Base-by-base conservation (phyloP, 2,329 filamentous ascomycete genomes). In the Trichoderma semiorbis region DNA sequence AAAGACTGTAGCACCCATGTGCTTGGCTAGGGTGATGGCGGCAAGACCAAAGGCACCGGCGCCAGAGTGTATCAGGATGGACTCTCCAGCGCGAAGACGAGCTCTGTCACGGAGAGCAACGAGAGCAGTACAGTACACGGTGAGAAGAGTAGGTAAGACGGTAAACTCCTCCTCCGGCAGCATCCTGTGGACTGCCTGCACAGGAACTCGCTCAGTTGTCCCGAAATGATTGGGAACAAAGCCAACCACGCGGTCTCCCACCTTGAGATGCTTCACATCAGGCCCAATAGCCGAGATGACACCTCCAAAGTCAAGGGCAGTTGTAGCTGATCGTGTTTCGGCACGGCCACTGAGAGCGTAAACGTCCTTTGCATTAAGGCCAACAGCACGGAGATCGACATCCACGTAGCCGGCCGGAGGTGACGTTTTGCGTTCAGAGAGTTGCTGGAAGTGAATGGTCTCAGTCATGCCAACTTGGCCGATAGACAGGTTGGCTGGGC, bases 281-380 rank as follows among this genome's bases (percentile, higher is more conserved):
- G 62, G 28, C 8, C 78, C 78, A 4, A 72, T 55, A 24, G 74
- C 74, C 0, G 74, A 75, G 47, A 79, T 73, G 32, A 78, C 66
- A 57, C 78, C 78, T 3, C 78, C 76, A 11, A 80, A 78, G 1
- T 69, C 66, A 0, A 69, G n/a, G 7, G 66, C 77, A 70, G 60
- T 81, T 78, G 7, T 79, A 77, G 0, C 73, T 18, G 21, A 73
- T 66, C 18, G 80, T 14, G 78, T 80, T n/a, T 78, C 79, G 11
- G 76, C 73, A 26, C 74, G 77, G 0, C 77, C 78, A 14, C 24
- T 73, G 21, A 80, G 65, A 2, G 74, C 74, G 53, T 80, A 78
- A 5, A 78, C 34, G n/a, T 78, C 76, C 53, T 76, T 77, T 21
- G 76, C 74, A 21, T 77, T 77, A 16, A 78, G 58, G 6, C 76